Percentiles rank a stretch among this genome's conserved stretches.
These are phyloP conservation scores for Pseudozyma pruni DNA, from an alignment of 1,284 basidiomycete species.

Conservation along the genomic window DNA sequence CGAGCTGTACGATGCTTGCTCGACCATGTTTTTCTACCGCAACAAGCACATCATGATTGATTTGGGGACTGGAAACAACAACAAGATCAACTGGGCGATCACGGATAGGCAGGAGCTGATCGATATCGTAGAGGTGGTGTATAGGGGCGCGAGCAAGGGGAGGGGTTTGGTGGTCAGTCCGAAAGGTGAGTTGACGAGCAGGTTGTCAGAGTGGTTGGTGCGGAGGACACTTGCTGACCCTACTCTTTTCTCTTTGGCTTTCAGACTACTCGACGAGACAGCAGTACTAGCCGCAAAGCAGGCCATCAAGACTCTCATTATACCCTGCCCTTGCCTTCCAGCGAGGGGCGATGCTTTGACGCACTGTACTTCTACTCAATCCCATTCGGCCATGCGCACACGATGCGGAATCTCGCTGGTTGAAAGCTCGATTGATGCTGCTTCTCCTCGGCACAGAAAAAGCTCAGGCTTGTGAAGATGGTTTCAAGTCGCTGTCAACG, in stretches of 20 bases:
- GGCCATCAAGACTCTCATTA: background rate
- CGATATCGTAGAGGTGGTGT: slow-evolving; percentile 98
- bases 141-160: slow-evolving; percentile 95
- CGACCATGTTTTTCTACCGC: slow-evolving; percentile 69
- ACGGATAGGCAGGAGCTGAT: slow-evolving; percentile 74
- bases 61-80: slow-evolving; percentile 98
- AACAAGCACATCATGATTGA: slow-evolving; percentile 99
- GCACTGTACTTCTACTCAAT: slow-evolving; percentile 10
- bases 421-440: no score
- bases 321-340: slow-evolving; percentile 18
- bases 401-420: no score
- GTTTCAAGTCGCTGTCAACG: no score
- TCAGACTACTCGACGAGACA: slow-evolving; percentile 62
- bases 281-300: slow-evolving; percentile 40
- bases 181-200: slow-evolving; percentile 80
- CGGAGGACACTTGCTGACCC: background rate
- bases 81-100: slow-evolving; percentile 79
- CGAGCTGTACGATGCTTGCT: slow-evolving; percentile 54
- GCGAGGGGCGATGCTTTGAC: background rate
- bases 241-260: background rate
- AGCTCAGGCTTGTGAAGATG: no score
- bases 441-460: no score
- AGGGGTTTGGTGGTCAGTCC: slow-evolving; percentile 97
- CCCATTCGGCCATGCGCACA: background rate
- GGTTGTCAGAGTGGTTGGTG: no score